Percentiles rank a stretch among this genome's conserved stretches.
Conservation (phyloP, 2,329 filamentous ascomycete genomes). For the Madurella mycetomatis region DNA sequence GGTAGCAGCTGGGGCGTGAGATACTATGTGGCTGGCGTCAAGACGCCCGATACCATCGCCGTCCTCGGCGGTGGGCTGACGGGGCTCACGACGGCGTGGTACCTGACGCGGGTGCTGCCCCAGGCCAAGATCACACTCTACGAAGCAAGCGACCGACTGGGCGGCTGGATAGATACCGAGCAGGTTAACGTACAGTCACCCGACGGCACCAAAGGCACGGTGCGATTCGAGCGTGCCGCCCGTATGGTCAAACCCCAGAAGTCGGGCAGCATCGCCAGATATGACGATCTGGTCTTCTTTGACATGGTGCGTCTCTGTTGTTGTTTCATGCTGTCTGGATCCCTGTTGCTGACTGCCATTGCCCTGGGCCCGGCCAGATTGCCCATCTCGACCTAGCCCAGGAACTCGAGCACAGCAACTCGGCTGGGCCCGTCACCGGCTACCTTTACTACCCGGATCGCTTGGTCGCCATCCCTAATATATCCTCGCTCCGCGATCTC, state of each 20-base stretch:
- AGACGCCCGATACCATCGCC: constrained; percentile 43
- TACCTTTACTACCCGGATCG: constrained; percentile 88
- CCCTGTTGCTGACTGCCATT: constrained; percentile 2
- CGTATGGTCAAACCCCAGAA: constrained; percentile 62
- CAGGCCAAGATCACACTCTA: constrained; percentile 71
- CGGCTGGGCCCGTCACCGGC: constrained; percentile 51
- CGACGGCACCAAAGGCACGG: constrained; percentile 49
- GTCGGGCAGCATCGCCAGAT: constrained; percentile 31
- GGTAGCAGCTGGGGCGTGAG: not conserved
- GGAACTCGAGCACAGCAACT: constrained; percentile 47
- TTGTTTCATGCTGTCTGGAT: constrained; percentile 21
- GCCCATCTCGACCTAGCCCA: constrained; percentile 43
- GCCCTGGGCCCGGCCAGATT: constrained; percentile 10
- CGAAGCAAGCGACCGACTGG: constrained; percentile 64
- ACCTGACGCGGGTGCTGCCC: constrained; percentile 65
- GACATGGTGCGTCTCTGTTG: constrained; percentile 56
- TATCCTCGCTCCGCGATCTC: not conserved
- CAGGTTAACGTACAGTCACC: constrained; percentile 49
- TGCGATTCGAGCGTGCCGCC: constrained; percentile 81
- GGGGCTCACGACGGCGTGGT: constrained; percentile 73
- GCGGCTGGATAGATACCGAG: constrained; percentile 79
- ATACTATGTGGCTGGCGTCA: constrained; percentile 3
- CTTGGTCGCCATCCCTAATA: constrained; percentile 54
- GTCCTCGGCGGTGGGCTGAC: constrained; percentile 80
- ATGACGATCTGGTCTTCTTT: constrained; percentile 62